Evolutionary conservation across 2,329 filamentous ascomycete species (phyloP).

Genomic region (Ophiostoma ips): DNA sequence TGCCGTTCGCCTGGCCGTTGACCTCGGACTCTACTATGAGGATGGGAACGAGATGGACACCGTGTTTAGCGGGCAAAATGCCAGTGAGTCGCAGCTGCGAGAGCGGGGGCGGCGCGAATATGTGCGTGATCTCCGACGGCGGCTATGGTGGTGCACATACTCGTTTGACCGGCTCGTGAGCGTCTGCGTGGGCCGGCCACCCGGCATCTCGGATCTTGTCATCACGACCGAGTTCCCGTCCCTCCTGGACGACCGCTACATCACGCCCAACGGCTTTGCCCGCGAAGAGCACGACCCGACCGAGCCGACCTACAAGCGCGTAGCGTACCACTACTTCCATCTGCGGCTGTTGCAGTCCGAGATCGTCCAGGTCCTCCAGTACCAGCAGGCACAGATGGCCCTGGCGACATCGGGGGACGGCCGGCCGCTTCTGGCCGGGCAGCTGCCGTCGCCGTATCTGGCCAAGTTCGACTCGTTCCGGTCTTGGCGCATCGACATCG

Average conservation of each 20-base stretch:
- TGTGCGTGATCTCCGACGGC: conserved; percentile 69
- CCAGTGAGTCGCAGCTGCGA: conserved; percentile 26
- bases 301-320: conserved; percentile 75
- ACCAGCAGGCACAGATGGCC: conserved; percentile 74
- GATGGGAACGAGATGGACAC: conserved; percentile 48
- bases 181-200: conserved; percentile 82
- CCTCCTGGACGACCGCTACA: conserved; percentile 72
- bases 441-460: conserved; percentile 73
- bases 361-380: conserved; percentile 84
- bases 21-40: conserved; percentile 85
- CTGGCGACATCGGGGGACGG: conserved; percentile 53
- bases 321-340: conserved; percentile 84
- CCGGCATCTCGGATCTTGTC: conserved; percentile 90
- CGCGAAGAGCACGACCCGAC: conserved; percentile 41
- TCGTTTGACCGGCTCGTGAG: conserved; percentile 89
- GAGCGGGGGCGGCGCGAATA: conserved; percentile 62
- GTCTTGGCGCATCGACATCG: conserved; percentile 78
- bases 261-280: conserved; percentile 64
- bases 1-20: conserved; percentile 76
- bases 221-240: conserved; percentile 94
- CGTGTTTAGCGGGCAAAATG: conserved; percentile 39
- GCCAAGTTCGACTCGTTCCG: conserved; percentile 73
- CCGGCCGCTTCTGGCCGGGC: conserved; percentile 56
- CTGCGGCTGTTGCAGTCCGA: conserved; percentile 83
- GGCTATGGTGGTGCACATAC: conserved; percentile 96